These are phyloP conservation scores for Linanthus parryae DNA, from an alignment of 148 eudicot genomes.

Conservation along the genomic window DNA sequence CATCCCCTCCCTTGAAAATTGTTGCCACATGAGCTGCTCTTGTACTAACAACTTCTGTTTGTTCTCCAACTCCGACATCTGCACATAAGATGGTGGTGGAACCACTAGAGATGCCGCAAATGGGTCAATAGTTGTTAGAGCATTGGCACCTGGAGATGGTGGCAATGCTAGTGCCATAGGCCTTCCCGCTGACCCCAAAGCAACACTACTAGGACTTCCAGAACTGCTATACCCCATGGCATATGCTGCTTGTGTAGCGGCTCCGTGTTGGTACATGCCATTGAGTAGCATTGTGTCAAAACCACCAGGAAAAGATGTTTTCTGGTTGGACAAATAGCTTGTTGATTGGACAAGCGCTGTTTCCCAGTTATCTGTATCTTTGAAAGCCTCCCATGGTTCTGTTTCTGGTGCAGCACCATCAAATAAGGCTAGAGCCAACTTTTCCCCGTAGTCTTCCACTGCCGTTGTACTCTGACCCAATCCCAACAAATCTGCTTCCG, in stretches of 20 bases:
- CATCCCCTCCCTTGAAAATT: slow-evolving; percentile 62
- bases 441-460: slow-evolving; percentile 42
- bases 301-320: slow-evolving; percentile 52
- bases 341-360: slow-evolving; percentile 55
- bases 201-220: slow-evolving; percentile 87
- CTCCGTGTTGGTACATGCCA: slow-evolving; percentile 78
- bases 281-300: slow-evolving; percentile 61
- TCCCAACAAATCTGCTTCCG: slow-evolving; percentile 52
- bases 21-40: slow-evolving; percentile 84
- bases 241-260: slow-evolving; percentile 23
- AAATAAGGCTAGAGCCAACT: slow-evolving; percentile 61
- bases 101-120: slow-evolving; percentile 62
- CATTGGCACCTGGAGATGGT: slow-evolving; percentile 35
- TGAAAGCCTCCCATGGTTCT: slow-evolving; percentile 60
- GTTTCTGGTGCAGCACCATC: slow-evolving; percentile 28
- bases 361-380: slow-evolving; percentile 69
- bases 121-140: slow-evolving; percentile 26
- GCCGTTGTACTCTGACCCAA: slow-evolving; percentile 44
- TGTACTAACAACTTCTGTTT: slow-evolving; percentile 58
- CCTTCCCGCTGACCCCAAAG: slow-evolving; percentile 54
- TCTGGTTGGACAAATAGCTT: slow-evolving; percentile 67
- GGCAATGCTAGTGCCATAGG: slow-evolving; percentile 64
- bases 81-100: slow-evolving; percentile 72
- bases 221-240: slow-evolving; percentile 33
- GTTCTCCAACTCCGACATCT: slow-evolving; percentile 83